A percentile compares a stretch with the other conserved stretches of the same genome.
Evolutionary conservation across 2,329 filamentous ascomycete genomes (phyloP).

Genomic region (Microsporum ferrugineum): DNA sequence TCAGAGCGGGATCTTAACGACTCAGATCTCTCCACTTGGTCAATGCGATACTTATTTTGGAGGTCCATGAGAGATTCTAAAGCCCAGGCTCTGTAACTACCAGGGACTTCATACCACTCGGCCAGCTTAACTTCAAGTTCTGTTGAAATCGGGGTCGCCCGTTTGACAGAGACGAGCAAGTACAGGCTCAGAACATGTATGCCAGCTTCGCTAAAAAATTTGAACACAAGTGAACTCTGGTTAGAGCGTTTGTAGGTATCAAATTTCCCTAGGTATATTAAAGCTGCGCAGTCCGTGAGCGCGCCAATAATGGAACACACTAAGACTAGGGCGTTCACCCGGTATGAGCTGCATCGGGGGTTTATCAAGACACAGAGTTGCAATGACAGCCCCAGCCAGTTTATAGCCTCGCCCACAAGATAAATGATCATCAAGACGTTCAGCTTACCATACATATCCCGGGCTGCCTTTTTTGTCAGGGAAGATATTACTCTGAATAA

Average conservation of each 20-base stretch:
- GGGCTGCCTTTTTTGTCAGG: neutral
- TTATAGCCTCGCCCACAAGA: neutral
- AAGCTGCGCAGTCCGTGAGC: neutral
- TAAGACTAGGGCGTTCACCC: neutral
- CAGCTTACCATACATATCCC: neutral
- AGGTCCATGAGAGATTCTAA: neutral
- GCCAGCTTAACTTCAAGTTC: neutral
- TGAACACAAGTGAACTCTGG: neutral
- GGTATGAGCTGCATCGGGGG: neutral
- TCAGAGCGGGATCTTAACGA: no score
- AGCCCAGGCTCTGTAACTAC: neutral
- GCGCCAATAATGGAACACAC: neutral
- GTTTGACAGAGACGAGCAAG: neutral
- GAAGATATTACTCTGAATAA: neutral
- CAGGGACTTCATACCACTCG: neutral
- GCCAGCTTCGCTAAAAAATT: neutral
- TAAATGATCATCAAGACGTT: neutral
- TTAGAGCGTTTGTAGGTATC: neutral
- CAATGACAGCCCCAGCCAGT: neutral
- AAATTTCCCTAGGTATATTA: neutral
- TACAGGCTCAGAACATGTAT: neutral
- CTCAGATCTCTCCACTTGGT: no score
- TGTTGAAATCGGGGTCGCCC: neutral
- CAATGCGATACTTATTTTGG: no score
- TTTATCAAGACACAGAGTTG: neutral